Base-by-base conservation (phyloP, 306 rosid genomes). In the Castanea crenata region DNA sequence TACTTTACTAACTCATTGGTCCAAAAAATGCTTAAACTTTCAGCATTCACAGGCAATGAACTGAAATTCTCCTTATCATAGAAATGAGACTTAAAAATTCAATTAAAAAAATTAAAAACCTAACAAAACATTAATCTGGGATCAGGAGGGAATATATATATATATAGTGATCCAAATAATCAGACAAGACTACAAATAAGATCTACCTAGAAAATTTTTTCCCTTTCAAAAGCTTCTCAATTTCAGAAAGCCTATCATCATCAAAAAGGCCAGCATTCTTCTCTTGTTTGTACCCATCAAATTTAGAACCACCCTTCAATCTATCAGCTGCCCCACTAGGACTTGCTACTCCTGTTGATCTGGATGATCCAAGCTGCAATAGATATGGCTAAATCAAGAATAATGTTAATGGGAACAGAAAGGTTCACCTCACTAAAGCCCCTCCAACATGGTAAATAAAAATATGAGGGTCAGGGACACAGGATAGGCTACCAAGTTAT, bases 141-240 rank as follows among this genome's bases (percentile, higher is more conserved):
- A 20, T 70, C 57, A 70, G 74, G 12, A 3, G 46, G 46, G 46
- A 41, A 41, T 41, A 41, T 41, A 41, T 38, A 38, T 38, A 35
- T 35, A 35, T 35, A 35, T 35, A 31, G 67, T 7, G 27, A 52
- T 20, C 49, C 56, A 78, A 55, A 34, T 14, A 29, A 46, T 15
- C 6, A 29, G 21, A 29, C 10, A 68, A 51, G 41, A 55, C 1
- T 4, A 52, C 10, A 19, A 38, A 67, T 10, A 51, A 32, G 49
- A 78, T 75, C 75, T 75, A 76, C 92, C 92, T 84, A 5, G 90
- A 80, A 89, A 89, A 86, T 16, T 5, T 80, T 75, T 82, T 86
- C 78, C 84, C 88, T 67, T 74, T 77, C 74, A 89, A 70, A 73
- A 87, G 77, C 71, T 79, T 80, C 41, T 89, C 92, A 51, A 89